phyloP scores from a whole-genome alignment of 805 yeast genomes.

The Lipomyces orientalis region DNA sequence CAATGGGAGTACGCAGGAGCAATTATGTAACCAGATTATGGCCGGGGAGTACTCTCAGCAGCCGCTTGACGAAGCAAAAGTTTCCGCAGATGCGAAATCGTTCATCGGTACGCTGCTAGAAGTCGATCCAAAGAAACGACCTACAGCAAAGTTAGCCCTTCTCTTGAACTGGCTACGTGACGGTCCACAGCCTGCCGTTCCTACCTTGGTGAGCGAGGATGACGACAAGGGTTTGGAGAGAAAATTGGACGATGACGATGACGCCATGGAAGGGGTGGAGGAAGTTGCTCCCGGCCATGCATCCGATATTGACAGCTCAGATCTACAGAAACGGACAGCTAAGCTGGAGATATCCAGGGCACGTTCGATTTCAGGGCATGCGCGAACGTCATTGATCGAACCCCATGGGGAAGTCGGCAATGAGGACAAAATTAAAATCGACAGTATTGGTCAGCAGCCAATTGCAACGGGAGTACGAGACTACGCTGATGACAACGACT shows the following conservation, averaged over 20 bases:
- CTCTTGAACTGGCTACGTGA: slow-evolving; percentile 79
- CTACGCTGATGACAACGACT: slow-evolving; percentile 31
- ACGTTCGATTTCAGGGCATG: neutral
- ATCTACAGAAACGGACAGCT: slow-evolving; percentile 4
- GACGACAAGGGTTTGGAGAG: neutral
- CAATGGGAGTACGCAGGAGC: slow-evolving; percentile 89
- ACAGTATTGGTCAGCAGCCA: slow-evolving; percentile 45
- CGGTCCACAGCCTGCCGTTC: neutral
- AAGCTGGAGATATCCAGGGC: slow-evolving; percentile 5
- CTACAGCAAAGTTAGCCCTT: slow-evolving; percentile 77
- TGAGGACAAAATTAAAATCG: slow-evolving; percentile 46
- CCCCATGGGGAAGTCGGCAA: slow-evolving; percentile 29
- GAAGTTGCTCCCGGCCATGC: neutral
- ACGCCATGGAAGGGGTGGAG: slow-evolving; percentile 5
- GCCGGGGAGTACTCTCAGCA: slow-evolving; percentile 76
- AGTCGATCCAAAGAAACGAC: slow-evolving; percentile 74
- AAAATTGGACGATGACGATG: slow-evolving; percentile 34
- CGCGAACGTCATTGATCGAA: slow-evolving; percentile 11
- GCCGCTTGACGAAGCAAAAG: slow-evolving; percentile 62
- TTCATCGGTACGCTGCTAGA: slow-evolving; percentile 74
- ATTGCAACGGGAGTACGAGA: slow-evolving; percentile 37
- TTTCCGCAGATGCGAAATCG: slow-evolving; percentile 71
- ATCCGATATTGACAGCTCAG: slow-evolving; percentile 7
- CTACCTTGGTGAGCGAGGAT: neutral
- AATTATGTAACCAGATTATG: slow-evolving; percentile 75